Conservation (phyloP, 768 basidiomycete genomes). For the Collybia nuda region DNA sequence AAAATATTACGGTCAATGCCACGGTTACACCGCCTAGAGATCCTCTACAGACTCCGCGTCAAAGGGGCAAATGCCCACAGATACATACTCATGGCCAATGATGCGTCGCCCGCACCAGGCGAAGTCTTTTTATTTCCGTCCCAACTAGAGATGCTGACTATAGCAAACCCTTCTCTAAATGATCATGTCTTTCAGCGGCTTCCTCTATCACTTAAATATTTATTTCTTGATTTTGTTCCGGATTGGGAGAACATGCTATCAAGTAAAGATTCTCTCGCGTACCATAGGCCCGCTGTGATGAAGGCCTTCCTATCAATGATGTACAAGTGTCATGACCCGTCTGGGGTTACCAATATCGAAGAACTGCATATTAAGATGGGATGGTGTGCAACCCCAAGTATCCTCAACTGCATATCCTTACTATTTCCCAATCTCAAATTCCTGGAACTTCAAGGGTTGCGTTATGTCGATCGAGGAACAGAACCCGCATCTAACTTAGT, state of each 20-base stretch:
- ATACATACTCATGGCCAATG: conserved; percentile 8
- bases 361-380: conserved; percentile 12
- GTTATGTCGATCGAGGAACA: conserved; percentile 8
- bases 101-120: neutral
- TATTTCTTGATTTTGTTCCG: conserved; percentile 14
- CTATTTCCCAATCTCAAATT: conserved; percentile 8
- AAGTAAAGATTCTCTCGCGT: conserved; percentile 12
- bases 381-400: conserved; percentile 12
- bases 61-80: conserved; percentile 8
- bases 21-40: conserved; percentile 6
- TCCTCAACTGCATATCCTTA: conserved; percentile 3
- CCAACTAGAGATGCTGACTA: conserved; percentile 5
- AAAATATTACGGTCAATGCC: conserved; percentile 9
- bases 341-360: conserved; percentile 2
- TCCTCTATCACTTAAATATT: conserved; percentile 5
- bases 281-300: conserved; percentile 12
- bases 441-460: conserved; percentile 12
- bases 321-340: neutral
- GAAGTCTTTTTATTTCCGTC: conserved; percentile 7
- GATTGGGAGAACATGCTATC: conserved; percentile 14
- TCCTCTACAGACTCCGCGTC: conserved; percentile 9
- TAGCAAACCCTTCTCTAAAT: conserved; percentile 10
- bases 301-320: conserved; percentile 2
- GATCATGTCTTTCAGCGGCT: conserved; percentile 10
- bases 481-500: conserved; percentile 12